Conservation (phyloP, 73 alveolate species). For the Vitrella brassicaformis region DNA sequence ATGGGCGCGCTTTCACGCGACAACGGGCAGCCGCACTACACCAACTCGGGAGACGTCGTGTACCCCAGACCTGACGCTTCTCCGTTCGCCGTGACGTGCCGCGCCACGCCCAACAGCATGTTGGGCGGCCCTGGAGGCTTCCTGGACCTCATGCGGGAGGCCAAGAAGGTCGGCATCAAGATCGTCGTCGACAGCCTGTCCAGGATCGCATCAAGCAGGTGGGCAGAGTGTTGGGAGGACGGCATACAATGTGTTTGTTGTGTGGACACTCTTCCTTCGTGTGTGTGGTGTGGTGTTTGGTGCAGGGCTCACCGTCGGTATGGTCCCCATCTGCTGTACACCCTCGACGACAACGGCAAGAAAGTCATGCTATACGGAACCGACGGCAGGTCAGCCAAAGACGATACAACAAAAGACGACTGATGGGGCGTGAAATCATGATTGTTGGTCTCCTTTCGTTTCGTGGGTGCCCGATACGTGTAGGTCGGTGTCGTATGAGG, state of each 20-base stretch:
- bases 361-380: conserved; percentile 81
- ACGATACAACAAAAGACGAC: too few species aligned
- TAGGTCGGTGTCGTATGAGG: conserved; percentile 65
- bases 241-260: too few species aligned
- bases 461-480: too few species aligned
- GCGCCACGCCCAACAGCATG: conserved; percentile 65
- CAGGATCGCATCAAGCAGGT: conserved; percentile 76
- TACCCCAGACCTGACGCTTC: conserved; percentile 65
- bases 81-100: conserved; percentile 84
- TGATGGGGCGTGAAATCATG: too few species aligned
- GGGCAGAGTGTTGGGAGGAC: too few species aligned
- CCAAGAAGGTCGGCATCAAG: conserved; percentile 67
- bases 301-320: conserved; percentile 58
- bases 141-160: conserved; percentile 56
- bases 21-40: conserved; percentile 47
- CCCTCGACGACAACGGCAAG: conserved; percentile 74
- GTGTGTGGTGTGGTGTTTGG: too few species aligned
- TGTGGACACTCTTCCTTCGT: too few species aligned
- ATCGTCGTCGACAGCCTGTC: conserved; percentile 79
- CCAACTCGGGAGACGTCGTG: too few species aligned
- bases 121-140: conserved; percentile 88
- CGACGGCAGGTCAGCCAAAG: conserved; percentile 91
- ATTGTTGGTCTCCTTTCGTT: too few species aligned
- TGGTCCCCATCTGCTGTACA: conserved; percentile 62
- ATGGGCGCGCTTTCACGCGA: conserved; percentile 93